Evolutionary conservation across 2,329 filamentous ascomycete genomes (phyloP).

Genomic region (Monilinia fructicola): DNA sequence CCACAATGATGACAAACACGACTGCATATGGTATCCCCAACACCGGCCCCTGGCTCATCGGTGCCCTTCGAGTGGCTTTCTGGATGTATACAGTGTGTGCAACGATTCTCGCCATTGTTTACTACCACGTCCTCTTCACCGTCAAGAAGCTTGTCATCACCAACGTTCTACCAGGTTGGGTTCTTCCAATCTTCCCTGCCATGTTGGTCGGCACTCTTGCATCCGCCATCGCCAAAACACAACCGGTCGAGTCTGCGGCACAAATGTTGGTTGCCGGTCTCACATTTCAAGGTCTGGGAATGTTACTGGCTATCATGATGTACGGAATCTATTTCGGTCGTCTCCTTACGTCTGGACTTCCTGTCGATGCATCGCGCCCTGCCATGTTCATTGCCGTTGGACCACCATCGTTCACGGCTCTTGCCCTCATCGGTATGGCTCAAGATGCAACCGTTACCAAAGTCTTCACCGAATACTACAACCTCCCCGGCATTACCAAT

Average conservation of each 20-base stretch:
- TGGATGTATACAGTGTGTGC: constrained; percentile 67
- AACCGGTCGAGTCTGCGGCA: constrained; percentile 56
- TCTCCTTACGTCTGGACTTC: constrained; percentile 60
- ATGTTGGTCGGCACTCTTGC: constrained; percentile 74
- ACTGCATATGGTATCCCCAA: constrained; percentile 64
- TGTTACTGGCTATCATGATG: constrained; percentile 69
- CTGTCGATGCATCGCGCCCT: constrained; percentile 61
- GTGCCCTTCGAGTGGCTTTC: constrained; percentile 62
- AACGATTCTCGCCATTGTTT: constrained; percentile 59
- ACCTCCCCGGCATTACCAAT: constrained; percentile 43
- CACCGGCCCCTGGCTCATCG: constrained; percentile 54
- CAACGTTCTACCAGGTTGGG: constrained; percentile 73
- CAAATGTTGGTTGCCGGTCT: constrained; percentile 66
- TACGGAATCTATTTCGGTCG: constrained; percentile 70
- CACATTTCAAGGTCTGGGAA: constrained; percentile 68
- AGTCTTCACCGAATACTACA: constrained; percentile 33
- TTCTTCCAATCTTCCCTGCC: constrained; percentile 71
- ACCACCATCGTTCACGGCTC: constrained; percentile 67
- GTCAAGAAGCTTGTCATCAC: constrained; percentile 49
- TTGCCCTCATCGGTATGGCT: constrained; percentile 69
- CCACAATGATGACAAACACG: constrained; percentile 66
- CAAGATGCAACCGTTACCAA: constrained; percentile 45
- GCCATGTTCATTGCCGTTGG: constrained; percentile 77
- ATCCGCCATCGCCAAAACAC: constrained; percentile 60
- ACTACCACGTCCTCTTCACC: constrained; percentile 66